Evolutionary conservation across 1,284 basidiomycete species (phyloP), one percentile per base, ranked within the genome.

Genomic region (Trichosporon coremiiforme): DNA sequence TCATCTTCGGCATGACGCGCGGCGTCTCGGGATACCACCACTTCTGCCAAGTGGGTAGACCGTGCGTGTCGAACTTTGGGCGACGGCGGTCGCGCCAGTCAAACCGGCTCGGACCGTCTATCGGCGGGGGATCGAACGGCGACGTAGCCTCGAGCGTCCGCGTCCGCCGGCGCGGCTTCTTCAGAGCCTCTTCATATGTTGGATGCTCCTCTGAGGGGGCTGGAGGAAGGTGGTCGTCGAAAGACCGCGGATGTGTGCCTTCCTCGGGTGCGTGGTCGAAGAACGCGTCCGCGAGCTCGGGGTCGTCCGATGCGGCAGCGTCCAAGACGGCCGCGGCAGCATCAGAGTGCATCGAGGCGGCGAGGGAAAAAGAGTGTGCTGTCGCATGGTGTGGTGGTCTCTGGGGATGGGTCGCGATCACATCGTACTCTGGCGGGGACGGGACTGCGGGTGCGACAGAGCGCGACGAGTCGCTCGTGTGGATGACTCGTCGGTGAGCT

Each of bases 1-100:
- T 70, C 38, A 78, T 80, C 1, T 77, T 77, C 35, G 87, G 85
- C 36, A 77, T 72, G 47, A 84, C 78, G 45, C 87, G 73, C 22
- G 63, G 69, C 47, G 68, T 60, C 6, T 73, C 66, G 17, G 74
- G 74, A 53, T 73, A 78, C 77, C 77, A 80, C 53, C 71, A 69
- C 12, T 64, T 67, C 17, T 67, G 69, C 25, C 57, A 60, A 15
- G 57, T 36, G 6, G 15, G 66, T 63, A 33, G 66, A 60, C 50
- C 41, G 65, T 20, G 50, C 50, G n/a, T 55, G 64, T 60, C 57
- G 29, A 60, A 60, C 57, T 60, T 60, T 12, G 63, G 53, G 2
- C 69, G 64, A 15, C 71, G 45, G 4, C 71, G 67, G 17, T 33
- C 41, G 25, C 75, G 74, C 81, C 81, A 82, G 71, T 82, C 77